Conservation (phyloP, 2,329 filamentous ascomycete genomes). For the Fusarium beomiforme region DNA sequence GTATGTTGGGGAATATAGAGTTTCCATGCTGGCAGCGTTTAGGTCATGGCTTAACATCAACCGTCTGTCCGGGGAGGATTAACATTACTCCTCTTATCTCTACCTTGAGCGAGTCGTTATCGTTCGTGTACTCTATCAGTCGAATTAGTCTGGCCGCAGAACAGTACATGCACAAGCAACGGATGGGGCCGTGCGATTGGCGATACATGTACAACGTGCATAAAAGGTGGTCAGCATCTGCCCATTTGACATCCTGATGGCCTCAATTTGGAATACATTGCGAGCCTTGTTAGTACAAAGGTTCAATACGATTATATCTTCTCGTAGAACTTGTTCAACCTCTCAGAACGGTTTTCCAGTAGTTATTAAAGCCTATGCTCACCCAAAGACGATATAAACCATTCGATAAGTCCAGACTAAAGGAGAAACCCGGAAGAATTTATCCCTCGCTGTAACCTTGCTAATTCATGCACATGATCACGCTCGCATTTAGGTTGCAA, state of each 20-base stretch:
- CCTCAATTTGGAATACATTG: neutral
- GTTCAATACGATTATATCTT: neutral
- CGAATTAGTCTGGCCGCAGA: neutral
- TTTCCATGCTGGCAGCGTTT: neutral
- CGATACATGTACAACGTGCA: neutral
- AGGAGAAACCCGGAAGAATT: neutral
- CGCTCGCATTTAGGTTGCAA: neutral
- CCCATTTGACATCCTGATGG: neutral
- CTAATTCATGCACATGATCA: neutral
- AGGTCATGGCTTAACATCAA: neutral
- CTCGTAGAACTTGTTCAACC: no score
- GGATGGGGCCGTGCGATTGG: neutral
- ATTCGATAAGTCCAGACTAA: neutral
- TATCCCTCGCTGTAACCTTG: neutral
- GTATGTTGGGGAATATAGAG: rapidly evolving
- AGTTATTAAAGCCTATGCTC: no score
- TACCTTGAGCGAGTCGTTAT: rapidly evolving
- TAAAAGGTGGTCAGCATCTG: constrained; percentile 21
- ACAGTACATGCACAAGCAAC: neutral
- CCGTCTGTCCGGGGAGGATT: neutral
- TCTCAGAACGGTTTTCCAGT: no score
- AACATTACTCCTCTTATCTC: neutral
- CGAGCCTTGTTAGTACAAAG: neutral
- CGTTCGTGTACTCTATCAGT: neutral
- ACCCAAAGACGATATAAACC: no score